phyloP scores from a whole-genome alignment of 2,329 filamentous ascomycete species.

The Aureobasidium pullulans region DNA sequence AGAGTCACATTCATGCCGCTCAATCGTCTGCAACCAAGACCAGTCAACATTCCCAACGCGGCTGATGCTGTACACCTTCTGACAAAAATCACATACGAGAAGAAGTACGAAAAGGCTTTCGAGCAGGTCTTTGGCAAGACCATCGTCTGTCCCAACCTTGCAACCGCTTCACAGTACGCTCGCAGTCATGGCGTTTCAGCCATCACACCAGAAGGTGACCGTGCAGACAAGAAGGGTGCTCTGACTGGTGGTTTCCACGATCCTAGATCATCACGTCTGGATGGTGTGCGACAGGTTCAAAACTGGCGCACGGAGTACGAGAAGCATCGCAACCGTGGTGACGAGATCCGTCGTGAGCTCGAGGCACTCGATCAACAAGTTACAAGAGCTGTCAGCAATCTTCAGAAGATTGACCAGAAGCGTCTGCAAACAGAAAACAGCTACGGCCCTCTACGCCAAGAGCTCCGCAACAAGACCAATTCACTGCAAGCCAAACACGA shows the following conservation, averaged over 20 bases:
- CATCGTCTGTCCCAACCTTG: conserved; percentile 84
- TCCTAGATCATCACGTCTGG: conserved; percentile 74
- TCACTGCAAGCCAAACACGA: conserved; percentile 67
- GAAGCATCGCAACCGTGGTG: conserved; percentile 53
- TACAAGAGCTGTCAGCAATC: conserved; percentile 73
- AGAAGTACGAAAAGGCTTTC: conserved; percentile 74
- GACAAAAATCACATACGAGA: conserved; percentile 73
- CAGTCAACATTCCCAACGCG: conserved; percentile 68
- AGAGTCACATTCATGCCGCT: conserved; percentile 93
- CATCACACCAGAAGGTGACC: conserved; percentile 91
- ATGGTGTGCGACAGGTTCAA: conserved; percentile 68
- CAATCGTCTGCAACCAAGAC: conserved; percentile 65
- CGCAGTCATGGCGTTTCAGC: conserved; percentile 85
- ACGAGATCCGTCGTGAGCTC: conserved; percentile 61
- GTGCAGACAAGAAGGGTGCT: conserved; percentile 88
- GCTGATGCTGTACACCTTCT: conserved; percentile 83
- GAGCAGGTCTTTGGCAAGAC: conserved; percentile 93
- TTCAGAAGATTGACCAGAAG: conserved; percentile 75
- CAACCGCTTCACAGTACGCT: conserved; percentile 82
- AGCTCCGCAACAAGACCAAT: conserved; percentile 66
- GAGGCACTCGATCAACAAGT: conserved; percentile 82
- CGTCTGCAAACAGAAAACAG: conserved; percentile 71
- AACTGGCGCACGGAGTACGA: conserved; percentile 72
- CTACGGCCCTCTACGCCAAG: conserved; percentile 70
- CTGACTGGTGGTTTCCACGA: conserved; percentile 94